phyloP scores from a whole-genome alignment of 495 filamentous ascomycete species.

The Penicillium waksmanii region DNA sequence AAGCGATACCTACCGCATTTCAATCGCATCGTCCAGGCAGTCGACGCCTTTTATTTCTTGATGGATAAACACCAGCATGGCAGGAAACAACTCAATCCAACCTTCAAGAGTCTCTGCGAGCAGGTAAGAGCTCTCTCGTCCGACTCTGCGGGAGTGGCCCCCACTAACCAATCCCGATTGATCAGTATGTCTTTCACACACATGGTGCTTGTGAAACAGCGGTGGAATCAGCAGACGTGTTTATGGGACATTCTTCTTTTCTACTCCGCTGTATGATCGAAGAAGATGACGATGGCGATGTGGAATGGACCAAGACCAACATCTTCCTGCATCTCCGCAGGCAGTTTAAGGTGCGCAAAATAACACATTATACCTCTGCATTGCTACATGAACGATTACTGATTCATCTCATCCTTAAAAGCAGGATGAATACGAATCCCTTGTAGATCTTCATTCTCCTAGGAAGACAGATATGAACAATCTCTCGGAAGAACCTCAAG shows the following conservation, averaged over 20 bases:
- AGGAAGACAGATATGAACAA: constrained; percentile 30
- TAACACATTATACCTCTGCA: not conserved
- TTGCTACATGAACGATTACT: constrained; percentile 5
- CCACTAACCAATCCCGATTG: constrained; percentile 14
- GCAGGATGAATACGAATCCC: constrained; percentile 47
- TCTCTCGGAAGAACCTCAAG: constrained; percentile 25
- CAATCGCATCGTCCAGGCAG: constrained; percentile 68
- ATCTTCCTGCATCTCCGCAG: constrained; percentile 56
- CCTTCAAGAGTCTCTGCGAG: constrained; percentile 46
- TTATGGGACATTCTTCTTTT: constrained; percentile 58
- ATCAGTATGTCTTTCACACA: constrained; percentile 48
- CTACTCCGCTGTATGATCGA: constrained; percentile 62
- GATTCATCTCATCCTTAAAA: not conserved
- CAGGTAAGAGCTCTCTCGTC: constrained; percentile 38
- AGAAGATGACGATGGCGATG: constrained; percentile 56
- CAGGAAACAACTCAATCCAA: constrained; percentile 42
- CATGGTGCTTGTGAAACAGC: constrained; percentile 49
- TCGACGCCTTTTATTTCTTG: constrained; percentile 71
- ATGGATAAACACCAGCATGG: constrained; percentile 52
- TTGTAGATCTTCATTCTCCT: constrained; percentile 36
- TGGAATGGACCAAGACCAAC: constrained; percentile 58
- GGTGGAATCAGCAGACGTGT: constrained; percentile 53
- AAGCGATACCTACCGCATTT: constrained; percentile 63
- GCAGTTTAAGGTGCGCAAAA: constrained; percentile 47
- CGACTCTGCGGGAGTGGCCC: not conserved